These are phyloP conservation scores for Diaporthe amygdali DNA, from an alignment of 2,329 filamentous ascomycete species.

Conservation along the genomic window DNA sequence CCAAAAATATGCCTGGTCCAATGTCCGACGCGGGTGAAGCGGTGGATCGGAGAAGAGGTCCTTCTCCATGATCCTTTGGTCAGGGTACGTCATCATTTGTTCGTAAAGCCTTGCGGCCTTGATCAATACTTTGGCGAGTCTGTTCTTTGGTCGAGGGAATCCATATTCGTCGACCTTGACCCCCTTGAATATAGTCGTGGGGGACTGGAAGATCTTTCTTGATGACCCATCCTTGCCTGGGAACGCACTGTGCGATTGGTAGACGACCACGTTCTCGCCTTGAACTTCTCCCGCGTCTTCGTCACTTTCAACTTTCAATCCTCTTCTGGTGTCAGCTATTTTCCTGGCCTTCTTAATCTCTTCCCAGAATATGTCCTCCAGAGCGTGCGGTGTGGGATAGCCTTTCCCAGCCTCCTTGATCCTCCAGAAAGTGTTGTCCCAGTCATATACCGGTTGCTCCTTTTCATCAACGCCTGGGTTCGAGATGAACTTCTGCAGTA, in stretches of 20 bases:
- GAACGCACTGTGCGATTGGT: background rate
- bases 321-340: background rate
- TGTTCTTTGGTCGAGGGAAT: slow-evolving; percentile 9
- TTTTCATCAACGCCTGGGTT: background rate
- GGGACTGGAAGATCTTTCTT: background rate
- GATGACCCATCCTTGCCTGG: too few relatives aligned
- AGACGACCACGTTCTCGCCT: background rate
- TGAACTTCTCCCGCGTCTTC: background rate
- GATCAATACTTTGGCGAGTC: slow-evolving; percentile 36
- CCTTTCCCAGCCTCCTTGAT: slow-evolving; percentile 12
- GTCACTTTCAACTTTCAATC: background rate
- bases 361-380: slow-evolving; percentile 18
- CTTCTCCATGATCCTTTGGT: slow-evolving; percentile 38
- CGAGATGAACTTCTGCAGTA: background rate
- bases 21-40: slow-evolving; percentile 48
- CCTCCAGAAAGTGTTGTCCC: slow-evolving; percentile 6
- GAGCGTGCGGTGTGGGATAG: slow-evolving; percentile 2
- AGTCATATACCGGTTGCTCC: background rate
- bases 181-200: slow-evolving; percentile 15
- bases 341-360: background rate
- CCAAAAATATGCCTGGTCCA: slow-evolving; percentile 52
- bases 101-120: slow-evolving; percentile 41
- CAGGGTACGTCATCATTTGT: slow-evolving; percentile 39
- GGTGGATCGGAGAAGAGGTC: slow-evolving; percentile 40
- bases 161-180: slow-evolving; percentile 1